These are phyloP conservation scores for Penicillium sp. DNA, from an alignment of 2,329 filamentous ascomycete species.

Conservation along the genomic window DNA sequence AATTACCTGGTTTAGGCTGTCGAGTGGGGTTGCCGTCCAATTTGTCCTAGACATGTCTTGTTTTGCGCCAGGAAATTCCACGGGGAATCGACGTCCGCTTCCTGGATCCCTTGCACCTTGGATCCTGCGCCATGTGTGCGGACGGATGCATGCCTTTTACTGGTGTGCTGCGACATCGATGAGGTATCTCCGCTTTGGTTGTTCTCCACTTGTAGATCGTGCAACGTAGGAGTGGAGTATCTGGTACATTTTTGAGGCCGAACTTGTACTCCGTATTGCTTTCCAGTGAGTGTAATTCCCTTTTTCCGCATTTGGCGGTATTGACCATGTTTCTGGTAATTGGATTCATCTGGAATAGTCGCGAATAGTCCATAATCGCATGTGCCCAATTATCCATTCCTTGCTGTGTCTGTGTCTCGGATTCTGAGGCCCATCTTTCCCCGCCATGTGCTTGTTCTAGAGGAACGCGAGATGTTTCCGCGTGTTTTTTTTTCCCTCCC, in stretches of 20 bases:
- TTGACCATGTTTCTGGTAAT: too few species aligned
- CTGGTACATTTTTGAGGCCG: too few species aligned
- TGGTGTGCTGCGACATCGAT: too few species aligned
- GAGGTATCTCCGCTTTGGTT: too few species aligned
- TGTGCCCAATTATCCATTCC: not conserved
- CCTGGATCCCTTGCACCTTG: not conserved
- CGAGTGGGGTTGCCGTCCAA: not conserved
- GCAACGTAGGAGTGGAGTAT: too few species aligned
- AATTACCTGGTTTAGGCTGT: not conserved
- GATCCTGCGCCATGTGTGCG: conserved; percentile 5
- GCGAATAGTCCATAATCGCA: not conserved
- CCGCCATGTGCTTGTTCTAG: conserved; percentile 4
- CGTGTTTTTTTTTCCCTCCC: not conserved
- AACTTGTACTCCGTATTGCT: not conserved
- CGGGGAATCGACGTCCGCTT: not conserved
- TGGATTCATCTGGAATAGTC: not conserved
- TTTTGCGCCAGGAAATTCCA: conserved; percentile 6
- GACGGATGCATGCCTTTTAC: not conserved
- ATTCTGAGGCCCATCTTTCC: not conserved
- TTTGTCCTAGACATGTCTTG: conserved; percentile 3
- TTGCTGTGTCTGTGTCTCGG: not conserved
- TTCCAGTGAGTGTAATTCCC: too few species aligned
- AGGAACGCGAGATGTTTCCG: not conserved
- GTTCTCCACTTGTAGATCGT: too few species aligned
- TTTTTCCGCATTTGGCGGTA: too few species aligned